phyloP scores from a whole-genome alignment of 2,329 filamentous ascomycete species.

The Trichoderma lentiforme region DNA sequence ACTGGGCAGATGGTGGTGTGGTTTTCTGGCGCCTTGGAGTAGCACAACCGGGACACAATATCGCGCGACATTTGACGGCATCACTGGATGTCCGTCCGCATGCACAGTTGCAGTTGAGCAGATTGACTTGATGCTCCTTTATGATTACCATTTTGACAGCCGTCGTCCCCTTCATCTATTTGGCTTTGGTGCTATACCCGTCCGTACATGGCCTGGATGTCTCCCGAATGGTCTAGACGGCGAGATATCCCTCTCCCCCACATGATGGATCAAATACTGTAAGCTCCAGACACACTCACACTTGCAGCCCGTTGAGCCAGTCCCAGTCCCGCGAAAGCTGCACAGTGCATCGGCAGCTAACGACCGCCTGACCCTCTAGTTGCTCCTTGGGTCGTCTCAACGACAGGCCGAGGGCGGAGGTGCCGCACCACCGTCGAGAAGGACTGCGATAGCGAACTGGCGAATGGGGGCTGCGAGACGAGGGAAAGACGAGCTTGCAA shows the following conservation, averaged over 20 bases:
- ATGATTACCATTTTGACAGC: background rate
- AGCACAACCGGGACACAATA: background rate
- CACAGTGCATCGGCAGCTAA: slow-evolving; percentile 18
- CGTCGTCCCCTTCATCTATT: background rate
- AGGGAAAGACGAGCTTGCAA: background rate
- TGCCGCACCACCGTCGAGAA: slow-evolving; percentile 2
- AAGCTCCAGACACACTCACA: background rate
- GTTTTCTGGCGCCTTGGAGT: background rate
- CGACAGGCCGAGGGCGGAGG: slow-evolving; percentile 10
- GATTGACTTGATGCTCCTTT: background rate
- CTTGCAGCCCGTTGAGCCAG: background rate
- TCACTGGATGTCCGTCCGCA: background rate
- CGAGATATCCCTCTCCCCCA: background rate
- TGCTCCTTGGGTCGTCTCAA: slow-evolving; percentile 2
- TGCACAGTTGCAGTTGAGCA: background rate
- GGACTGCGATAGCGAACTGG: background rate
- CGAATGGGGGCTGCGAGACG: background rate
- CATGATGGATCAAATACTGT: background rate
- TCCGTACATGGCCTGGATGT: background rate
- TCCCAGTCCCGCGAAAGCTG: slow-evolving; percentile 7
- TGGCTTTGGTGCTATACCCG: background rate
- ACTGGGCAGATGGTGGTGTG: slow-evolving; percentile 14
- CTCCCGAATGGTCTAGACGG: background rate
- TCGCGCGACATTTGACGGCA: slow-evolving; percentile 1
- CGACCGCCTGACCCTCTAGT: slow-evolving; percentile 15